phyloP scores from a whole-genome alignment of 1,284 basidiomycete genomes.

The Spongispora temasekensis region DNA sequence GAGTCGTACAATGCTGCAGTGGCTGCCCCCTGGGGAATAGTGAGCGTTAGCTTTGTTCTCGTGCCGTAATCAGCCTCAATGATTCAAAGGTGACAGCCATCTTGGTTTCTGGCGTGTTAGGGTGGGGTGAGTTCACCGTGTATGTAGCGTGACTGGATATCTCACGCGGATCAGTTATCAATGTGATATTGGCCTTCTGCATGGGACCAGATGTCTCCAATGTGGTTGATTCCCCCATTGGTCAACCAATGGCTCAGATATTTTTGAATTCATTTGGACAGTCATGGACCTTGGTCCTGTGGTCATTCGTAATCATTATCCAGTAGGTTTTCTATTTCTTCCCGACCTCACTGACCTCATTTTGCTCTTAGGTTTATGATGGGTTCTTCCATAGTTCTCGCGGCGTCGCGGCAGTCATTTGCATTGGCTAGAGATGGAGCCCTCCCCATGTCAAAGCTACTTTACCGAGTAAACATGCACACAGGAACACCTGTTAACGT shows the following conservation, averaged over 20 bases:
- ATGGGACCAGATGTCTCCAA: too few relatives aligned
- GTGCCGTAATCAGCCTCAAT: not conserved
- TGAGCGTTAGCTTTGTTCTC: conserved; percentile 4
- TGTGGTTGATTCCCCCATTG: not conserved
- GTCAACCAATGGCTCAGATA: not conserved
- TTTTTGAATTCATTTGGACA: not conserved
- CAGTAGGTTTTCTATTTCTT: not conserved
- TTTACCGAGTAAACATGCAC: conserved; percentile 17
- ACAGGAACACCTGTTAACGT: conserved; percentile 36
- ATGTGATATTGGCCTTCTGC: too few relatives aligned
- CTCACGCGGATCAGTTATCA: too few relatives aligned
- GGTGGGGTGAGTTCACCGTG: conserved; percentile 21
- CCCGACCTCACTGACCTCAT: not conserved
- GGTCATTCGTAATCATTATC: not conserved
- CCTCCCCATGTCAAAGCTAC: not conserved
- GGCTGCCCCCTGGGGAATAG: conserved; percentile 44
- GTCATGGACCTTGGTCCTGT: not conserved
- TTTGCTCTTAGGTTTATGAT: not conserved
- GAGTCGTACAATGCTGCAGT: conserved; percentile 47
- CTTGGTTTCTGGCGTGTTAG: conserved; percentile 16
- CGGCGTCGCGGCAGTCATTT: not conserved
- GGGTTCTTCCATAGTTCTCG: not conserved
- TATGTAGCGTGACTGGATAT: not conserved
- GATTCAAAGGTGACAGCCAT: conserved; percentile 19
- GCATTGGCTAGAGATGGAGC: not conserved